Percentiles rank a stretch among this genome's conserved stretches.
These are phyloP conservation scores for Ehretia macrophylla DNA, from an alignment of 257 asterid genomes.

Conservation along the genomic window DNA sequence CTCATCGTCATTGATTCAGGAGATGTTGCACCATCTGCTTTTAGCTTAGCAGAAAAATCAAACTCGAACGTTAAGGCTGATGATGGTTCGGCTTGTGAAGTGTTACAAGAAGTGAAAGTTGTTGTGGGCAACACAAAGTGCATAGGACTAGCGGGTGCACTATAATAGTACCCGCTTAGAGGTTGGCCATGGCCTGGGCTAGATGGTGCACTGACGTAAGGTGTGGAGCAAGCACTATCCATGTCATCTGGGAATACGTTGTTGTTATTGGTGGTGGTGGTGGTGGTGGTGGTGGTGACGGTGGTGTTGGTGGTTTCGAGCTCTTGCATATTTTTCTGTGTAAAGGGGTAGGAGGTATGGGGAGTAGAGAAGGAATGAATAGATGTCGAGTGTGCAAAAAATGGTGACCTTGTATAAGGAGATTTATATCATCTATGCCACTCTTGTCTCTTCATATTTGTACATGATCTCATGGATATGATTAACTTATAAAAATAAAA, in stretches of 20 bases:
- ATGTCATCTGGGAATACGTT: slow-evolving; percentile 20
- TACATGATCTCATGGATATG: neutral
- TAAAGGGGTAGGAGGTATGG: slow-evolving; percentile 2
- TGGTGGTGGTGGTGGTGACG: slow-evolving; percentile 11
- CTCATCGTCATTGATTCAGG: slow-evolving; percentile 47
- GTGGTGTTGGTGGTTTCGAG: slow-evolving; percentile 33
- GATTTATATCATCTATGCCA: slow-evolving; percentile 36
- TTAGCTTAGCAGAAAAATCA: slow-evolving; percentile 25
- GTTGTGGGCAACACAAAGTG: slow-evolving; percentile 51
- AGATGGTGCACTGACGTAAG: slow-evolving; percentile 90
- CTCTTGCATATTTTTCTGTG: slow-evolving; percentile 38
- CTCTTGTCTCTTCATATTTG: slow-evolving; percentile 16
- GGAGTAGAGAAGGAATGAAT: slow-evolving; percentile 1
- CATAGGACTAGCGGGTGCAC: slow-evolving; percentile 93
- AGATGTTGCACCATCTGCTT: neutral
- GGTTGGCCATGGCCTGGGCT: slow-evolving; percentile 65
- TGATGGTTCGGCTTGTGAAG: slow-evolving; percentile 1
- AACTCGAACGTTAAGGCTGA: slow-evolving; percentile 41
- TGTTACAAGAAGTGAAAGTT: slow-evolving; percentile 10
- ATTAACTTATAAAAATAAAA: no score
- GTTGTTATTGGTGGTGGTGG: slow-evolving; percentile 1
- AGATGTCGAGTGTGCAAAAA: slow-evolving; percentile 14
- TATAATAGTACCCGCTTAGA: slow-evolving; percentile 58
- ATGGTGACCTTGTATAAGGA: slow-evolving; percentile 13
- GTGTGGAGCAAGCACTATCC: slow-evolving; percentile 84